A percentile compares a stretch with the other conserved stretches of the same genome.
These are phyloP conservation scores for Lonicera japonica DNA, from an alignment of 129 eudicot genomes.

Conservation along the genomic window DNA sequence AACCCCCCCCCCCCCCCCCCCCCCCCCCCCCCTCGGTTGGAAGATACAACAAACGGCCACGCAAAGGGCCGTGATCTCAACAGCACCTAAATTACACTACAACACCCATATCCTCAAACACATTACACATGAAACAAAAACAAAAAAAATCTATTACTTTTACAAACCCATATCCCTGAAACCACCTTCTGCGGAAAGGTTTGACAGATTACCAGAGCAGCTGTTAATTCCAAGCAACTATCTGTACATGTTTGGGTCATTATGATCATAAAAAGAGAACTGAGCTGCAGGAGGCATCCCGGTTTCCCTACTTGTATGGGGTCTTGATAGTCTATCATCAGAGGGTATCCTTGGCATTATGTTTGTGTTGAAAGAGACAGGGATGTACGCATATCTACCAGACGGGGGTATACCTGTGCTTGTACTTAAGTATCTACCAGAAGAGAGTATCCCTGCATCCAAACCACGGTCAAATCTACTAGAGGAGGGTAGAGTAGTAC, in stretches of 20 bases:
- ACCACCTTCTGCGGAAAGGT: background rate
- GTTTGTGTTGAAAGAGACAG: slow-evolving; percentile 17
- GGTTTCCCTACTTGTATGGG: slow-evolving; percentile 14
- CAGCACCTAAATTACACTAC: background rate
- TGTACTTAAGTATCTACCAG: no score
- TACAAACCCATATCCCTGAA: background rate
- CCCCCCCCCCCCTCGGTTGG: background rate
- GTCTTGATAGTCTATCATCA: slow-evolving; percentile 19
- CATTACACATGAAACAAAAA: background rate
- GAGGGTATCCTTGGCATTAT: slow-evolving; percentile 6
- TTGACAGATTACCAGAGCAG: no score
- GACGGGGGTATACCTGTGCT: no score
- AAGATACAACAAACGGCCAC: background rate
- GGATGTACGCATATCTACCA: slow-evolving; percentile 14
- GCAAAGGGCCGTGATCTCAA: background rate
- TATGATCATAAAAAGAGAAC: slow-evolving; percentile 28
- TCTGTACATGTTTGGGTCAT: slow-evolving; percentile 37
- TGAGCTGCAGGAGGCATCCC: slow-evolving; percentile 29
- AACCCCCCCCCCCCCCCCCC: background rate
- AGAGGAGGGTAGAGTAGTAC: slow-evolving; percentile 21
- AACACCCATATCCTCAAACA: background rate
- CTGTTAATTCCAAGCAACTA: slow-evolving; percentile 12
- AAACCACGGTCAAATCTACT: no score
- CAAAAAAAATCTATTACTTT: background rate
- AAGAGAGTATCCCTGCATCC: no score